phyloP scores from a whole-genome alignment of 805 yeast genomes.

The Candida maesae region DNA sequence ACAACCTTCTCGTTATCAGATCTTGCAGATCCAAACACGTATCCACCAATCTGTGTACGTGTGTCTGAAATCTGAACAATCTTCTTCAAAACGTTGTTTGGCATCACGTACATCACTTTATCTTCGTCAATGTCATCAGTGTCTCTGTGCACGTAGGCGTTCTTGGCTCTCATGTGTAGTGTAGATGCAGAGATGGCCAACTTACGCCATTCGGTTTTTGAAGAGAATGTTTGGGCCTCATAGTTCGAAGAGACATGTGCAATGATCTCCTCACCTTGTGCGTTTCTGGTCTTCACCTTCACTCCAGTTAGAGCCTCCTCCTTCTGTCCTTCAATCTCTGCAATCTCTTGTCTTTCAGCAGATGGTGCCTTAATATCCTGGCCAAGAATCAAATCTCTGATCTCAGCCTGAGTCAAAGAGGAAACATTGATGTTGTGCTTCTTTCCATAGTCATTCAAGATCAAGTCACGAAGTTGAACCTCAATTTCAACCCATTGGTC shows the following conservation, averaged over 20 bases:
- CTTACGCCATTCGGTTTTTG: slow-evolving; percentile 87
- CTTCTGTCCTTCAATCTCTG: slow-evolving; percentile 59
- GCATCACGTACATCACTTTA: slow-evolving; percentile 68
- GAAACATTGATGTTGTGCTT: slow-evolving; percentile 83
- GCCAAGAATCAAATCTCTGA: slow-evolving; percentile 89
- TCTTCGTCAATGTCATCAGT: slow-evolving; percentile 55
- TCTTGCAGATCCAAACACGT: slow-evolving; percentile 77
- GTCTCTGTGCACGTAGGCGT: slow-evolving; percentile 61
- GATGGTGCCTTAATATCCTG: slow-evolving; percentile 93
- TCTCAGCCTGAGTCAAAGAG: slow-evolving; percentile 87
- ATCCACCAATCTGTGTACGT: slow-evolving; percentile 78
- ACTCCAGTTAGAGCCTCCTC: slow-evolving; percentile 44
- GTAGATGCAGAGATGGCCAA: slow-evolving; percentile 77
- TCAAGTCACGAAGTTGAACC: slow-evolving; percentile 80
- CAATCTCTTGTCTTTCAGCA: slow-evolving; percentile 75
- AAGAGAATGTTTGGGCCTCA: slow-evolving; percentile 78
- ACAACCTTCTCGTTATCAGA: slow-evolving; percentile 65
- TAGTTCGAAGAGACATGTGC: slow-evolving; percentile 89
- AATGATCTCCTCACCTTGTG: slow-evolving; percentile 93
- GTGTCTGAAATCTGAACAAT: slow-evolving; percentile 79
- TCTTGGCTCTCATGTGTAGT: slow-evolving; percentile 69
- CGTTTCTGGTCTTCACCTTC: slow-evolving; percentile 80
- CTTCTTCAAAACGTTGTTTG: slow-evolving; percentile 73
- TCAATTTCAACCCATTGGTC: slow-evolving; percentile 94
- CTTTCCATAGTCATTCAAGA: slow-evolving; percentile 78